Base-by-base conservation (phyloP, 805 yeast species). In the Starmerella apis region DNA sequence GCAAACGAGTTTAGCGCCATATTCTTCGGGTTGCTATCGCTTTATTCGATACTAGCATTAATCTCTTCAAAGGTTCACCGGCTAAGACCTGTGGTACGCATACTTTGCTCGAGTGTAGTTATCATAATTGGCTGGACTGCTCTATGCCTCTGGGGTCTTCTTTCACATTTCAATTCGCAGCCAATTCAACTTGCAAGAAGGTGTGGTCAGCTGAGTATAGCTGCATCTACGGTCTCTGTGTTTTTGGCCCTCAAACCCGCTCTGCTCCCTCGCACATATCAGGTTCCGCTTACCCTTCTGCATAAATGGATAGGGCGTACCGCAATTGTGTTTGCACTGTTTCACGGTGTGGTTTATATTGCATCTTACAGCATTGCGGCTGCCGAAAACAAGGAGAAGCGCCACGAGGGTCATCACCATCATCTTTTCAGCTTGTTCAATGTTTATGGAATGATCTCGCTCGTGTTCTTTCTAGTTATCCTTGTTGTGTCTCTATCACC, bases 301-400 rank as follows among this genome's bases (percentile, higher is more conserved):
- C 97, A 90, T 67, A 88, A 88, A 63, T 90, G 96, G 96, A 68
- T 88, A 1, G 83, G 94, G 2, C 71, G 97, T 49, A 66, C 83
- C 2, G 76, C 86, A n/a, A 81, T 86, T 0, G 27, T 83, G 7
- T 81, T 84, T 61, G 76, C 86, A 1, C 50, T 75, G 0, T 43
- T 77, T 9, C 97, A 90, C 61, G 78, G 87, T 0, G 46, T 71
- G 0, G 55, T 84, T 2, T 90, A 86, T 61, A 25, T 51, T 8
- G 20, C 32, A 10, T 38, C 54, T 3, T 56, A 57, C 46, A 18
- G 39, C 23, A 30, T 19, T 11, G 31, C 48, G 3, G 36, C 43
- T 2, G 32, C 31, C 9, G 36, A 11, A 2, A 30, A 27, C 4
- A 38, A 35, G 28, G 48, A 32, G 9, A 49, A 47, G 33, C 50